Base-by-base conservation (phyloP, 768 basidiomycete genomes). In the Agaricus blazei region DNA sequence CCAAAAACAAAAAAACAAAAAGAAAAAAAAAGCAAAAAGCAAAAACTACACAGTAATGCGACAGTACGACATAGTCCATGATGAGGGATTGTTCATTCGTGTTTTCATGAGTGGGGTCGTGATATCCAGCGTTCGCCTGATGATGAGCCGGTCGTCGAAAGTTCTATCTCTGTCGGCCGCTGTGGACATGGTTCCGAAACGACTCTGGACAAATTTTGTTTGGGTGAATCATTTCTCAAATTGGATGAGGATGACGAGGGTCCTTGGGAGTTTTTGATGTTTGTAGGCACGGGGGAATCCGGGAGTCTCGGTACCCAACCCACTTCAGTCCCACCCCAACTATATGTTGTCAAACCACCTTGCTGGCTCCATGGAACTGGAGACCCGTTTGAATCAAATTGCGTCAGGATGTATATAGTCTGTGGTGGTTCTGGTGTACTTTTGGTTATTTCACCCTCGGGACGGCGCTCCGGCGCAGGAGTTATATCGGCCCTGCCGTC, bases 401-500 rank as follows among this genome's bases (percentile, higher is more conserved):
- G 46, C 14, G 53, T 54, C 26, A 54, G 38, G 9, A 48, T 42
- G 27, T 48, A 26, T 15, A 19, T 14, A 6, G 53, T 54, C 12
- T 31, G 29, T 3, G n/a, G 45, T 9, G 27, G 26, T 6, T 12
- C n/a, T 5, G 6, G 9, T 4, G 53, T 38, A 7, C 23, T 46
- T 42, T 48, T 54, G 2, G 46, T 54, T 3, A 46, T 48, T 36
- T 47, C 38, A 42, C 46, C 53, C n/a, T 43, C 44, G 26, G 45
- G 53, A 7, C 48, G 47, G 24, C 40, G 15, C n/a, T 47, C 40
- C 23, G 44, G 46, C 9, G 24, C 37, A 19, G 23, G 37, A 9
- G 36, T 7, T n/a, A 7, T 27, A 19, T 42, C 53, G 2, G 46
- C 19, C 15, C 48, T 47, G 4, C 38, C 28, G 14, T 41, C n/a